phyloP scores from a whole-genome alignment of 495 filamentous ascomycete species.

The Viridothelium virens region DNA sequence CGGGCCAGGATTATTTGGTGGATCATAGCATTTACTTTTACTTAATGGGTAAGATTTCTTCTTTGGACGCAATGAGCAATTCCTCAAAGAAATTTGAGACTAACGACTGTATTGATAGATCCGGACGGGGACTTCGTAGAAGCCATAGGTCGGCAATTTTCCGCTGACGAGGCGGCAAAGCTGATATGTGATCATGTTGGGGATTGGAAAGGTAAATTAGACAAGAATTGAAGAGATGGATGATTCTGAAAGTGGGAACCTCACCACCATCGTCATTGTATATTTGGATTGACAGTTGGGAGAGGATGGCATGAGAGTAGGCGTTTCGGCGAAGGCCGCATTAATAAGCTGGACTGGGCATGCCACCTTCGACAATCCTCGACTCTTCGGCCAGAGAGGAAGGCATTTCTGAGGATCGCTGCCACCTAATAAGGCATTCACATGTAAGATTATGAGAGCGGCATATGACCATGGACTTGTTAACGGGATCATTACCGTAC shows the following conservation, averaged over 20 bases:
- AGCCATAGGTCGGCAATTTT: slow-evolving; percentile 90
- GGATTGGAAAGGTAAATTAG: slow-evolving; percentile 66
- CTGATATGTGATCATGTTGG: slow-evolving; percentile 80
- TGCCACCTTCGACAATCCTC: too few species aligned
- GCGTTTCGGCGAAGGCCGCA: background rate
- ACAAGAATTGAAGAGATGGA: slow-evolving; percentile 22
- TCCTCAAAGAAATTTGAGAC: background rate
- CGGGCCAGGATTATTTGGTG: slow-evolving; percentile 92
- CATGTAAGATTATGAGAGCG: too few species aligned
- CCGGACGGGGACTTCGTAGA: slow-evolving; percentile 98
- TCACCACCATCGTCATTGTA: background rate
- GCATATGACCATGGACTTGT: too few species aligned
- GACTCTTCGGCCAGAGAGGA: too few species aligned
- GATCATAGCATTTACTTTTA: slow-evolving; percentile 99
- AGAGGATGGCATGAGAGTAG: background rate
- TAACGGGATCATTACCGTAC: too few species aligned
- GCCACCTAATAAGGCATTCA: too few species aligned
- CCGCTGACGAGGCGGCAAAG: slow-evolving; percentile 73
- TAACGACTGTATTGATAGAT: slow-evolving; percentile 42
- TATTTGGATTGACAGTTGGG: background rate
- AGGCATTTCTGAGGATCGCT: too few species aligned
- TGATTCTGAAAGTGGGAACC: background rate
- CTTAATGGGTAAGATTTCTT: slow-evolving; percentile 64
- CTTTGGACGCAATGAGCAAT: background rate
- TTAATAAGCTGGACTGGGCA: too few species aligned